phyloP scores from a whole-genome alignment of 2,329 filamentous ascomycete species.

The Ophiostoma pallidulum region DNA sequence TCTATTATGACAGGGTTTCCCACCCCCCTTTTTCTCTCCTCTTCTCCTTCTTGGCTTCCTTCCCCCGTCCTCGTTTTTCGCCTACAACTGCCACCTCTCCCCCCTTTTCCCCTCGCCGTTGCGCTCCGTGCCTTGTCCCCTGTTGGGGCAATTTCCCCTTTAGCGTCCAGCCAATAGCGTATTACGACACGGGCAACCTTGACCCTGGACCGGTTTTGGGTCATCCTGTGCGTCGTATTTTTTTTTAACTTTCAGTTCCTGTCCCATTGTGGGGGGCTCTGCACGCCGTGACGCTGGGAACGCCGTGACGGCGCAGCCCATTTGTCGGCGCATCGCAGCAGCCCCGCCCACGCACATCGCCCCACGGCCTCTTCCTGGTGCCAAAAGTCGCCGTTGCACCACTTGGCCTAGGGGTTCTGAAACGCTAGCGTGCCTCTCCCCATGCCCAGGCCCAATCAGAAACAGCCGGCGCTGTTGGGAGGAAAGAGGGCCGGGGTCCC shows the following conservation, averaged over 20 bases:
- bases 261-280: no score
- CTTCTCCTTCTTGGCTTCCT: no score
- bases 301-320: slow-evolving; percentile 8
- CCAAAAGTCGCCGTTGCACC: no score
- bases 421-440: slow-evolving; percentile 10
- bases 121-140: background rate
- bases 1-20: no score
- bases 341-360: no score
- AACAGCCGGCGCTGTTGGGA: slow-evolving; percentile 1
- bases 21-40: no score
- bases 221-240: background rate
- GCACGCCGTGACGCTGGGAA: background rate
- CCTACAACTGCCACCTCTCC: no score
- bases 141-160: background rate
- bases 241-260: no score
- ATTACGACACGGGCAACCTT: background rate
- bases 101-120: no score
- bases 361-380: no score
- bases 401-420: slow-evolving; percentile 13
- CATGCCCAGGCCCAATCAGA: slow-evolving; percentile 6
- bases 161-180: slow-evolving; percentile 1
- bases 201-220: background rate
- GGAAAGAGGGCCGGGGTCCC: slow-evolving; percentile 2
- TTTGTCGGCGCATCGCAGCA: no score
- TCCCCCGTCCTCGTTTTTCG: no score